Conservation (phyloP, 495 filamentous ascomycete genomes). For the Penicillium bovifimosum region DNA sequence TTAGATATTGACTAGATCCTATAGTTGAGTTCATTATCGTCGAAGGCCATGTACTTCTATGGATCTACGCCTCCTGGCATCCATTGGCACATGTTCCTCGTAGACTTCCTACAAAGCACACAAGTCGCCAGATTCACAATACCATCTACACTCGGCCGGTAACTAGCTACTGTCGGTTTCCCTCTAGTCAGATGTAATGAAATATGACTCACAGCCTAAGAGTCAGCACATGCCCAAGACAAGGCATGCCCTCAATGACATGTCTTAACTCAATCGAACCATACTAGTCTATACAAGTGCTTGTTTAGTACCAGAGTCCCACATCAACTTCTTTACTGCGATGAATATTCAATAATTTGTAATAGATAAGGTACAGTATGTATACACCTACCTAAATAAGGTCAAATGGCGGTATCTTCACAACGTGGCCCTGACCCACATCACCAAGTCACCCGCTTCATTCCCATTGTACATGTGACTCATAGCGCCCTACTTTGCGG, state of each 20-base stretch:
- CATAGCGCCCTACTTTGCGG: background rate
- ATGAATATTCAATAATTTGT: background rate
- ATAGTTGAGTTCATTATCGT: background rate
- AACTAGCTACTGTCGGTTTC: too few species aligned
- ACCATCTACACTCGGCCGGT: too few species aligned
- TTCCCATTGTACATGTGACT: background rate
- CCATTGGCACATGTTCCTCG: too few species aligned
- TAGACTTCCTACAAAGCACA: too few species aligned
- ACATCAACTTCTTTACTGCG: background rate
- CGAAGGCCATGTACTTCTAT: too few species aligned
- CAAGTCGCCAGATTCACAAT: too few species aligned
- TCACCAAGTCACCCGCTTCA: background rate
- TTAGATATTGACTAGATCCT: too few species aligned
- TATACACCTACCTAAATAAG: background rate
- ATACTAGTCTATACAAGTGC: background rate
- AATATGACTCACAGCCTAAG: background rate
- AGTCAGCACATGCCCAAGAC: too few species aligned
- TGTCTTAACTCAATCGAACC: background rate
- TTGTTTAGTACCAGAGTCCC: too few species aligned
- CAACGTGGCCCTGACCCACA: conserved; percentile 1
- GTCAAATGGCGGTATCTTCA: background rate
- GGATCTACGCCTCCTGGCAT: too few species aligned
- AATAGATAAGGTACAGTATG: too few species aligned
- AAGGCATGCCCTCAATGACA: background rate
- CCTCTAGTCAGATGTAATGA: background rate